Evolutionary conservation across 2,329 filamentous ascomycete species (phyloP).

Genomic region (Sporothrix brasiliensis): DNA sequence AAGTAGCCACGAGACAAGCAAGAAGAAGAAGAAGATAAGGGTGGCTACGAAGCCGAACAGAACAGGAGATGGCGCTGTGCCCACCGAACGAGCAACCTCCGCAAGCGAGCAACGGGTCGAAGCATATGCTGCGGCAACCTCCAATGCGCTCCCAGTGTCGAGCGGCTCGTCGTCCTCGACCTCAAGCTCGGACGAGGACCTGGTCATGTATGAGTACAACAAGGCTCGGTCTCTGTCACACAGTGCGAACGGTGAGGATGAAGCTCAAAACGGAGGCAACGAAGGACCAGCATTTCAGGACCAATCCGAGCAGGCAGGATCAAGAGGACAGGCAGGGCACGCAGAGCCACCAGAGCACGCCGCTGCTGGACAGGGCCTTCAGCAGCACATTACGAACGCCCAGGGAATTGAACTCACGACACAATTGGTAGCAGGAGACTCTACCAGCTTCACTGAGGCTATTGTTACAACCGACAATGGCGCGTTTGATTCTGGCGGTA

Average conservation of each 20-base stretch:
- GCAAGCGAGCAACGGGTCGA: not conserved
- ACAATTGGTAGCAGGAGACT: not conserved
- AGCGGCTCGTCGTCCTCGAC: not conserved
- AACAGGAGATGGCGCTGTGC: not conserved
- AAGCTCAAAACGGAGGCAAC: not conserved
- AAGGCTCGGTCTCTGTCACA: not conserved
- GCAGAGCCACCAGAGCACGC: not conserved
- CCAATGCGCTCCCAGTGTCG: not conserved
- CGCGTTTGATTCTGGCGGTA: not conserved
- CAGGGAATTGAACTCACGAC: not conserved
- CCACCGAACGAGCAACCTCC: no score
- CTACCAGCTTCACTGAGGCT: not conserved
- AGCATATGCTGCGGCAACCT: not conserved
- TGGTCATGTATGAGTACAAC: slow-evolving; percentile 14
- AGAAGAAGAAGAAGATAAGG: not conserved
- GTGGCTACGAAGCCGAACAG: not conserved
- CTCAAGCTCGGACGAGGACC: slow-evolving; percentile 17
- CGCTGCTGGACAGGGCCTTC: not conserved
- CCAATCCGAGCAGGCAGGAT: no score
- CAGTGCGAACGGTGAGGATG: slow-evolving; percentile 10
- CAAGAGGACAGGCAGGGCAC: not conserved
- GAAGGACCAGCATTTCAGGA: no score
- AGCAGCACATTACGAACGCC: not conserved
- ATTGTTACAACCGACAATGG: not conserved
- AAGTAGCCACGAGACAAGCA: not conserved